phyloP scores from a whole-genome alignment of 768 basidiomycete genomes.

The Russula vinacea region DNA sequence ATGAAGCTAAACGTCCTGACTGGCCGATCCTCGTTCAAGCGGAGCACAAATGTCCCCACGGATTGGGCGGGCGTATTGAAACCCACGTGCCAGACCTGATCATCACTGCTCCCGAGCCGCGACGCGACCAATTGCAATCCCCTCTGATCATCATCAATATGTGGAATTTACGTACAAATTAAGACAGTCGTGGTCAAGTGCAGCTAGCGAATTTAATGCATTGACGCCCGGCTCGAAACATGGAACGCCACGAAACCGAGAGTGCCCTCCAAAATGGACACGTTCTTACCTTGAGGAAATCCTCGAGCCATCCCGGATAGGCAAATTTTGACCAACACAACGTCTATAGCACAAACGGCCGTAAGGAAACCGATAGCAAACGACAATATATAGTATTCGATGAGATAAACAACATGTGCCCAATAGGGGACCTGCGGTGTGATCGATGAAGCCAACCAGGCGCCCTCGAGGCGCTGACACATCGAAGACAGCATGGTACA shows the following conservation, averaged over 20 bases:
- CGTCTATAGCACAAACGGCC: background rate
- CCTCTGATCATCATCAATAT: slow-evolving; percentile 1
- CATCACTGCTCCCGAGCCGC: background rate
- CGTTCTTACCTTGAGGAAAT: slow-evolving; percentile 7
- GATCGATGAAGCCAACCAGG: background rate
- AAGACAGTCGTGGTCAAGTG: background rate
- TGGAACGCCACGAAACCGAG: background rate
- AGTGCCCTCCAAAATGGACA: background rate
- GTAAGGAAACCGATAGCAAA: background rate
- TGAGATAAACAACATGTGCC: slow-evolving; percentile 5
- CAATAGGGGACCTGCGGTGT: slow-evolving; percentile 3
- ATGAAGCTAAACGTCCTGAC: slow-evolving; percentile 5
- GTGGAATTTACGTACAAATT: background rate
- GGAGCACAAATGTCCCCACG: slow-evolving; percentile 2
- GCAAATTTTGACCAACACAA: background rate
- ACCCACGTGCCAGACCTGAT: background rate
- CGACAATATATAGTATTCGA: background rate
- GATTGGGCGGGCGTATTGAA: background rate
- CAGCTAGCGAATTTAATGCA: no score
- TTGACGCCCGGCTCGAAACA: background rate
- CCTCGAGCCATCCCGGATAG: background rate
- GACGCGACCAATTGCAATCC: background rate
- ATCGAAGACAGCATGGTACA: background rate
- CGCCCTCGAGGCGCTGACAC: slow-evolving; percentile 7
- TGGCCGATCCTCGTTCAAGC: slow-evolving; percentile 5